These are phyloP conservation scores for Decorospora gaudefroyi DNA, from an alignment of 2,329 filamentous ascomycete genomes.

Conservation along the genomic window DNA sequence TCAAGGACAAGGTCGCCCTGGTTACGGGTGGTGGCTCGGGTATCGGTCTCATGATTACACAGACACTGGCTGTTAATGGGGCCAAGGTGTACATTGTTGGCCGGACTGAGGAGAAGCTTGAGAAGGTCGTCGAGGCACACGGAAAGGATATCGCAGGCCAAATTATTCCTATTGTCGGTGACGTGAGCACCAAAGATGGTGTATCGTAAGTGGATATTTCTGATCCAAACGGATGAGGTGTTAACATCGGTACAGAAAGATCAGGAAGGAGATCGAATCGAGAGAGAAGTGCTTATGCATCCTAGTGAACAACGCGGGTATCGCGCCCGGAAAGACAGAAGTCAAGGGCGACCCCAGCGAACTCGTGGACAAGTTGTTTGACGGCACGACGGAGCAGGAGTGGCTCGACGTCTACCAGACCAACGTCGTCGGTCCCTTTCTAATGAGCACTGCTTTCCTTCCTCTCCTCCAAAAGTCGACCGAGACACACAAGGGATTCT, in stretches of 20 bases:
- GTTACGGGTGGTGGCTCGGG: slow-evolving; percentile 54
- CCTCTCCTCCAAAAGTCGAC: slow-evolving; percentile 53
- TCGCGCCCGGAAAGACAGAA: slow-evolving; percentile 47
- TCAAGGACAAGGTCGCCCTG: slow-evolving; percentile 49
- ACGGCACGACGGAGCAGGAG: slow-evolving; percentile 51
- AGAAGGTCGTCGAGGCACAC: slow-evolving; percentile 52
- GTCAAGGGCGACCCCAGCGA: slow-evolving; percentile 50
- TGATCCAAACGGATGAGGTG: not conserved
- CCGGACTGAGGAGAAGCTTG: slow-evolving; percentile 55
- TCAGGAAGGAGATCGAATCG: slow-evolving; percentile 51
- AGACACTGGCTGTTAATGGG: slow-evolving; percentile 54
- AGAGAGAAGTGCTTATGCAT: slow-evolving; percentile 53
- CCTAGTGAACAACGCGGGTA: slow-evolving; percentile 50
- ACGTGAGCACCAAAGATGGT: slow-evolving; percentile 52
- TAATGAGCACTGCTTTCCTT: slow-evolving; percentile 54
- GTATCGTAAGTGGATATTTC: slow-evolving; percentile 40
- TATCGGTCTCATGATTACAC: slow-evolving; percentile 55
- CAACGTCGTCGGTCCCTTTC: slow-evolving; percentile 55
- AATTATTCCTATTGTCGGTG: slow-evolving; percentile 53
- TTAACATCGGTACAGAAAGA: slow-evolving; percentile 30
- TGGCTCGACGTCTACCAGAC: slow-evolving; percentile 54
- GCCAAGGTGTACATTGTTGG: slow-evolving; percentile 57
- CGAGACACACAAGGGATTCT: slow-evolving; percentile 50
- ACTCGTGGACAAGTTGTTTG: slow-evolving; percentile 52
- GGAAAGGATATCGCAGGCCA: slow-evolving; percentile 52